phyloP scores from a whole-genome alignment of 148 eudicot genomes.

The Drosera capensis region DNA sequence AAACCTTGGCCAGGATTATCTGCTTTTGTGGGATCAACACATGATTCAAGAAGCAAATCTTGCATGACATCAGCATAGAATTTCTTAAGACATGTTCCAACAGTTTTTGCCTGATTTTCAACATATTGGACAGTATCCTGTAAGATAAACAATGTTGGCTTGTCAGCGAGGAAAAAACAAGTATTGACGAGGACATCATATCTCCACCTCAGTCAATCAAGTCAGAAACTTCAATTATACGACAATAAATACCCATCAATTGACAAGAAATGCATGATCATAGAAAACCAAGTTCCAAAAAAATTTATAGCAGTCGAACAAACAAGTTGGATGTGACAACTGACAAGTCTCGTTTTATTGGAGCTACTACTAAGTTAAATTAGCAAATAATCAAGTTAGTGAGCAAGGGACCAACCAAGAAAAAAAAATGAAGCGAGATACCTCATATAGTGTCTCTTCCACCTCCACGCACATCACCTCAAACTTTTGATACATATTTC shows the following conservation, averaged over 20 bases:
- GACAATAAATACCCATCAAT: too few relatives aligned
- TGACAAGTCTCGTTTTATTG: too few relatives aligned
- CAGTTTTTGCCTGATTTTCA: conserved; percentile 59
- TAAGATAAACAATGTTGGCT: neutral
- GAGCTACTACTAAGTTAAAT: too few relatives aligned
- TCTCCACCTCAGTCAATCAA: too few relatives aligned
- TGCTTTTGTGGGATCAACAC: conserved; percentile 30
- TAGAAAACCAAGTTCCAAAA: too few relatives aligned
- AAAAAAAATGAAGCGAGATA: conserved; percentile 8
- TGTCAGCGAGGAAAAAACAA: neutral
- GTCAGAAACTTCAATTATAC: too few relatives aligned
- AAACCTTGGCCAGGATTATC: conserved; percentile 22
- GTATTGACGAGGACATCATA: neutral
- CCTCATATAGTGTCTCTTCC: conserved; percentile 67
- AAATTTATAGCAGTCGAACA: too few relatives aligned
- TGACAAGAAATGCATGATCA: too few relatives aligned
- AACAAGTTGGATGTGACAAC: too few relatives aligned
- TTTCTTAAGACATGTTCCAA: conserved; percentile 63
- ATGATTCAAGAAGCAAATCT: conserved; percentile 41
- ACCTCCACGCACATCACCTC: conserved; percentile 75
- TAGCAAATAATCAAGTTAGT: neutral
- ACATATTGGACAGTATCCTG: conserved; percentile 71
- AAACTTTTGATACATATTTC: conserved; percentile 42
- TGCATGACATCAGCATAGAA: conserved; percentile 62
- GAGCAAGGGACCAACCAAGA: neutral